These are phyloP conservation scores for Xerocomellus amylosporus DNA, from an alignment of 768 basidiomycete species.

Conservation along the genomic window DNA sequence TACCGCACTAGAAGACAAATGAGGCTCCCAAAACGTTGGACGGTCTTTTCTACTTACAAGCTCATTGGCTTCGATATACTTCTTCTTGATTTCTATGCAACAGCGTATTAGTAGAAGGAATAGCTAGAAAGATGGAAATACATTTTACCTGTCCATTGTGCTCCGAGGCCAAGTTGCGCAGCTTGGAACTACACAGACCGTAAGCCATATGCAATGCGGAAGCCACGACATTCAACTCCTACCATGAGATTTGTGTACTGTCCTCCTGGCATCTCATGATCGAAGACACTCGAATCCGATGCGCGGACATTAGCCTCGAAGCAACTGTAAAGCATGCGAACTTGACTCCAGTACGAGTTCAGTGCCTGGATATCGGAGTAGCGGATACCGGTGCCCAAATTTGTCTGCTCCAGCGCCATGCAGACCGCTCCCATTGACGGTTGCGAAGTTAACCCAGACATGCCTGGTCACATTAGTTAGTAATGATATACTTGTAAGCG, in stretches of 20 bases:
- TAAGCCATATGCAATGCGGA: slow-evolving; percentile 20
- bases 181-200: slow-evolving; percentile 83
- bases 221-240: slow-evolving; percentile 24
- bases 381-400: slow-evolving; percentile 91
- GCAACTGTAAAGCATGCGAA: slow-evolving; percentile 90
- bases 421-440: slow-evolving; percentile 98
- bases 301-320: slow-evolving; percentile 98
- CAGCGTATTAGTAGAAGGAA: slow-evolving; percentile 4
- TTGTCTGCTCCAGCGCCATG: slow-evolving; percentile 91
- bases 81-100: slow-evolving; percentile 85
- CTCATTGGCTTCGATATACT: slow-evolving; percentile 97
- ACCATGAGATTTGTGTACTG: slow-evolving; percentile 95
- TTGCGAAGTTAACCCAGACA: slow-evolving; percentile 98
- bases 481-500: background rate
- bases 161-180: slow-evolving; percentile 92
- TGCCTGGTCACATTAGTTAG: slow-evolving; percentile 53
- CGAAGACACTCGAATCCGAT: slow-evolving; percentile 97
- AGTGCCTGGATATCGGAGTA: slow-evolving; percentile 97
- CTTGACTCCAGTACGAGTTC: slow-evolving; percentile 97
- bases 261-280: slow-evolving; percentile 99
- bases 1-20: slow-evolving; percentile 68
- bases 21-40: background rate
- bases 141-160: slow-evolving; percentile 82
- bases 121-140: slow-evolving; percentile 6
- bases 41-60: slow-evolving; percentile 55